Evolutionary conservation across 108 stramenopile genomes (phyloP), one percentile per base, ranked within the genome.

Genomic region (Conticribra guillardii): DNA sequence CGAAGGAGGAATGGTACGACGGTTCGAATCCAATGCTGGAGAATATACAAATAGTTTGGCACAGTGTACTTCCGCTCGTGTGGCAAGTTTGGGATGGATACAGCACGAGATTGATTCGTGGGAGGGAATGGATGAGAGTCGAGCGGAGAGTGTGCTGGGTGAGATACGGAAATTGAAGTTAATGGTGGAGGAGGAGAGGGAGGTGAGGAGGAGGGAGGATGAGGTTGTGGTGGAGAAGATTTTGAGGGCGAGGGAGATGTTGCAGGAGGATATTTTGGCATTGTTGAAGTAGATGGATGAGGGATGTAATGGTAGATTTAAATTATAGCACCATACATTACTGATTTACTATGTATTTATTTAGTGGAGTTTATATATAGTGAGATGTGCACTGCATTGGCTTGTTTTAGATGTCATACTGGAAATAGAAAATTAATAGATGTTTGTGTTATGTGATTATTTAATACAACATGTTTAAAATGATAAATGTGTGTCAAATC

Each of bases 1-100:
- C 29, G 82, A 87, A 56, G 86, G 79, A 23, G 80, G 84, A 14
- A 56, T 87, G 50, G 69, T 87, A 17, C 79, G 82, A 57, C 74
- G 82, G 11, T 85, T 76, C 46, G 82, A 85, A 30, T 47, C 71
- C 9, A 60, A 61, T 16, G 72, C 82, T 1, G 86, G 86, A 16
- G 73, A 71, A 34, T 63, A 50, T 29, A 47, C 69, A 28, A 41
- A 54, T 24, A 15, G 60, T 30, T 46, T 71, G 23, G 63, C 74
- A 26, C 69, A 81, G 37, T 32, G 67, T 27, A 26, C 60, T 41
- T 41, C 80, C 14, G 57, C 69, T 4, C 53, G 80, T 23, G 73
- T 53, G 1, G 53, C 80, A 3, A 52, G 61, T 4, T 64, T 81
- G 56, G 73, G 69, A 27, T 54, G 37, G n/a, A 54, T 75, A 19